Evolutionary conservation across 306 rosid genomes (phyloP), one percentile per base, ranked within the genome.

Genomic region (Myrica gale): DNA sequence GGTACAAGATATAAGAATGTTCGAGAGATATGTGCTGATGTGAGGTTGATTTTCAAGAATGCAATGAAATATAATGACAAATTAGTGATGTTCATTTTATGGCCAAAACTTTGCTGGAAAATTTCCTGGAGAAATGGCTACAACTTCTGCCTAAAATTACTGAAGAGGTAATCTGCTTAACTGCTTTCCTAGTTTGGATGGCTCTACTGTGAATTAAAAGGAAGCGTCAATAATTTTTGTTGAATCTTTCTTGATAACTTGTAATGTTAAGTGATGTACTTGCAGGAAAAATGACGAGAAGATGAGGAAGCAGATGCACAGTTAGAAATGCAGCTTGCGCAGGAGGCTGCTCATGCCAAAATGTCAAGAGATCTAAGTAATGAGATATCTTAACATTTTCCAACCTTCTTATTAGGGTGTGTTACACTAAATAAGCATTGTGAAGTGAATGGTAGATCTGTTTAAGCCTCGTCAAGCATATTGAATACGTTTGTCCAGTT

Each of bases 61-160:
- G 96, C 97, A 17, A 91, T 89, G 94, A 91, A 84, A 72, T 94
- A 94, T 85, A 91, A 94, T 72, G 98, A 91, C 87, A 90, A 75
- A 91, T 76, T 85, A 90, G 95, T 77, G 92, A 91, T 86, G 96
- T 89, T 80, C 96, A 94, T 45, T 87, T 87, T 72, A 91, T 90
- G 98, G 98, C 97, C 76, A 91, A 94, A 79, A 89, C 96, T 54
- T 87, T 94, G 84, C 77, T 94, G 85, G 91, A 76, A 21, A 94
- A 85, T 76, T 90, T 90, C 80, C 97, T 90, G 88, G 98, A 93
- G 85, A 91, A 90, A 84, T 94, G 98, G 98, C 85, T 87, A 77
- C 91, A 82, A 78, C 82, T 90, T 82, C 83, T 91, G 77, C 97
- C 97, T 43, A 94, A 86, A 85, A 91, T 94, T 79, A 83, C 87